Evolutionary conservation across 1,139 yeast genomes (phyloP).

Genomic region (Blastobotrys apis): DNA sequence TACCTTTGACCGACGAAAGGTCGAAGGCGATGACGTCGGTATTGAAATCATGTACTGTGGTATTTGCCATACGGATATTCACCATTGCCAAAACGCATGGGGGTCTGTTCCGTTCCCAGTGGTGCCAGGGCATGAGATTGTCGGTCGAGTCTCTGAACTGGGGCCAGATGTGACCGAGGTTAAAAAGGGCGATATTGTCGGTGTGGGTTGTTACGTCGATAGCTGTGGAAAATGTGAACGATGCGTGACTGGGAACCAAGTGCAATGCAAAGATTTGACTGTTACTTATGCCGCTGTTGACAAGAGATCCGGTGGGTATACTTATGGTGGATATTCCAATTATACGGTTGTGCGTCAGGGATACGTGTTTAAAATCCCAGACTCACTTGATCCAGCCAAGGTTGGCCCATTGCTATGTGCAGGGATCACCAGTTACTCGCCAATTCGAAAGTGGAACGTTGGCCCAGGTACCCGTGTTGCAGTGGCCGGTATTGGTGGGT

Average conservation of each 20-base stretch:
- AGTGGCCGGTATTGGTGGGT: background rate
- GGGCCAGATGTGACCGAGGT: background rate
- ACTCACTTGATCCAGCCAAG: background rate
- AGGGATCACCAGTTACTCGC: background rate
- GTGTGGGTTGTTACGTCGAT: background rate
- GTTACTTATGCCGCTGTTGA: too few species aligned
- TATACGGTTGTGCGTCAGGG: background rate
- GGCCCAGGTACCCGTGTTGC: background rate
- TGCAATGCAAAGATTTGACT: background rate
- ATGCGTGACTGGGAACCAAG: background rate
- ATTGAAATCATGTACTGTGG: too few species aligned
- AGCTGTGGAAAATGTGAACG: background rate
- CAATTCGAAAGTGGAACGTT: background rate
- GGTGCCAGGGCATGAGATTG: background rate
- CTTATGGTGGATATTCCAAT: background rate
- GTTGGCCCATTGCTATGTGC: background rate
- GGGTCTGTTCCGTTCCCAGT: too few species aligned
- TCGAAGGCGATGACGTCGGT: too few species aligned
- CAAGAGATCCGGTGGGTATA: background rate
- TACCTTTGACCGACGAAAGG: too few species aligned
- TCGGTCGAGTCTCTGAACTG: background rate
- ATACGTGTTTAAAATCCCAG: background rate
- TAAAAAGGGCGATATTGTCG: background rate
- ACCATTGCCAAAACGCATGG: too few species aligned
- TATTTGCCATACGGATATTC: too few species aligned